A percentile compares a stretch with the other conserved stretches of the same genome.
Conservation (phyloP, 805 yeast species). For the Yarrowia sp. region DNA sequence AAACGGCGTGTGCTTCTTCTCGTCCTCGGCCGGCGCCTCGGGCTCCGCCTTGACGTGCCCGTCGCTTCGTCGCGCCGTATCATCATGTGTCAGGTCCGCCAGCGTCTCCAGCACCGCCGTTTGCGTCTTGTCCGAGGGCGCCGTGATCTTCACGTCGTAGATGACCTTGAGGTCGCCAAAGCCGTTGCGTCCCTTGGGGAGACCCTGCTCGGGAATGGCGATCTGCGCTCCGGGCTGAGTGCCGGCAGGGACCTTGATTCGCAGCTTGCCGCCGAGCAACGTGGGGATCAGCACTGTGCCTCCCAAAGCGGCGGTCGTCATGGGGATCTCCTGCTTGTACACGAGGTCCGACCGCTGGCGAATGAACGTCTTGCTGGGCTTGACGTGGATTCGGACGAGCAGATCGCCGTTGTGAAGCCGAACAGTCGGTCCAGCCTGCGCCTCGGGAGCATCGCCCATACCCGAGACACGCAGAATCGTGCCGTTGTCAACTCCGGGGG, state of each 20-base stretch:
- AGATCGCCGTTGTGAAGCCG: constrained; percentile 80
- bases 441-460: constrained; percentile 85
- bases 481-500: constrained; percentile 86
- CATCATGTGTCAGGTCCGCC: constrained; percentile 86
- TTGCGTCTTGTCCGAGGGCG: constrained; percentile 80
- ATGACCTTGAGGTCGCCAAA: constrained; percentile 82
- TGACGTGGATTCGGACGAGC: constrained; percentile 74
- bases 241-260: constrained; percentile 79
- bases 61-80: constrained; percentile 65
- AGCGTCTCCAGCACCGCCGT: constrained; percentile 87
- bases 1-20: constrained; percentile 32
- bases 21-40: constrained; percentile 10
- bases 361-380: constrained; percentile 67
- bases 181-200: constrained; percentile 59
- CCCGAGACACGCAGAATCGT: constrained; percentile 78
- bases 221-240: constrained; percentile 73
- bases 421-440: constrained; percentile 69
- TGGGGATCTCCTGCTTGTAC: constrained; percentile 66
- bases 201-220: constrained; percentile 82
- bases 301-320: constrained; percentile 96
- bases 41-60: constrained; percentile 37
- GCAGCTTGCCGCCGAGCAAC: constrained; percentile 70
- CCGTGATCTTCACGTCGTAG: constrained; percentile 65
- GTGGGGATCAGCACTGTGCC: constrained; percentile 92
- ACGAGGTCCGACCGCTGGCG: constrained; percentile 67